Conservation (phyloP, 441 rosid genomes). For the Erysimum pusillum region DNA sequence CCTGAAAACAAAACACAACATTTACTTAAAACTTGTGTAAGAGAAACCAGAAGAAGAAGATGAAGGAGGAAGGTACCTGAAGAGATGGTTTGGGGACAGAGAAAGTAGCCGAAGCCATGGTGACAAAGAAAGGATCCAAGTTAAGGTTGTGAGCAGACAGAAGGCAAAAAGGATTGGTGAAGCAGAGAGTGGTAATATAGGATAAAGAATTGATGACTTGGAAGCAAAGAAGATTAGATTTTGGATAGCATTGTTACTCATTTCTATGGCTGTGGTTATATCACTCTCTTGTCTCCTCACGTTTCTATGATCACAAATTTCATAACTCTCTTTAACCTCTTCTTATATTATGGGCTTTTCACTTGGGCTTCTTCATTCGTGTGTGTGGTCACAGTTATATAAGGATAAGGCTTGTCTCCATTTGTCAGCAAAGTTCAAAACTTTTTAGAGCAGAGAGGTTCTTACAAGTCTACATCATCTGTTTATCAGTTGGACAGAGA, state of each 20-base stretch:
- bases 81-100: slow-evolving; percentile 89
- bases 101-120: slow-evolving; percentile 93
- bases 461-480: not conserved
- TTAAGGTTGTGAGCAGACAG: slow-evolving; percentile 25
- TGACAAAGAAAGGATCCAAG: slow-evolving; percentile 36
- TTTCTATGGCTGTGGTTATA: slow-evolving; percentile 74
- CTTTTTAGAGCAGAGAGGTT: not conserved
- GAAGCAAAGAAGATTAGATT: slow-evolving; percentile 72
- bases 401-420: slow-evolving; percentile 21
- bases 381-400: slow-evolving; percentile 28
- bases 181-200: slow-evolving; percentile 38
- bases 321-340: slow-evolving; percentile 33
- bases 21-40: not conserved
- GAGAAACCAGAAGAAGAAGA: not conserved
- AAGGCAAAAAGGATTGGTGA: slow-evolving; percentile 32
- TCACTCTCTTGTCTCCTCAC: slow-evolving; percentile 46
- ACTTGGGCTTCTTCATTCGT: slow-evolving; percentile 38
- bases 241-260: slow-evolving; percentile 71
- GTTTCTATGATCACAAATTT: slow-evolving; percentile 36
- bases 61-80: slow-evolving; percentile 54
- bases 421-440: slow-evolving; percentile 14
- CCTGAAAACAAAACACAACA: slow-evolving; percentile 12
- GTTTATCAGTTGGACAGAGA: too few relatives aligned
- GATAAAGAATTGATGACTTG: slow-evolving; percentile 44
- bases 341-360: slow-evolving; percentile 40